Percentiles rank a stretch among this genome's conserved stretches.
These are phyloP conservation scores for Podospora pseudopauciseta DNA, from an alignment of 495 filamentous ascomycete genomes.

Conservation along the genomic window DNA sequence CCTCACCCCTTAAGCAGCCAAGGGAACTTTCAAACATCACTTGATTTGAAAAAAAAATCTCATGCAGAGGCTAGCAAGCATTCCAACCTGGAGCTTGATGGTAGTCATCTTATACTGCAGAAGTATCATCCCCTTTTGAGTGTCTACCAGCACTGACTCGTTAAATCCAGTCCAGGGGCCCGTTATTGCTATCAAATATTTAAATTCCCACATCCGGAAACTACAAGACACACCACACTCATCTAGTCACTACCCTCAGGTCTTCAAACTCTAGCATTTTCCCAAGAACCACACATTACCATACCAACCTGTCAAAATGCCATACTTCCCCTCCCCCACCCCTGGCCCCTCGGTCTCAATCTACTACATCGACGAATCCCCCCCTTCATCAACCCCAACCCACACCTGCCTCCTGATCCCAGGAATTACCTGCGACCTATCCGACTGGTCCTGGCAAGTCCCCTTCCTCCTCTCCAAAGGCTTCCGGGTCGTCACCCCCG, in stretches of 20 bases:
- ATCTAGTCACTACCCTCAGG: too few relatives aligned
- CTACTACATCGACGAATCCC: conserved; percentile 17
- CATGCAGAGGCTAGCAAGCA: background rate
- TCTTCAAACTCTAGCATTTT: too few relatives aligned
- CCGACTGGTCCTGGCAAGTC: conserved; percentile 76
- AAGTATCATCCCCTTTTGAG: too few relatives aligned
- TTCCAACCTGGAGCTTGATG: background rate
- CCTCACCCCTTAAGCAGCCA: background rate
- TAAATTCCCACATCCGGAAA: too few relatives aligned
- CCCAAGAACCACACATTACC: too few relatives aligned
- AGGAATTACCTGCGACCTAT: conserved; percentile 56
- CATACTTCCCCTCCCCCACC: conserved; percentile 10
- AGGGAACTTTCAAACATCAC: background rate
- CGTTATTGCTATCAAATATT: too few relatives aligned
- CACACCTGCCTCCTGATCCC: conserved; percentile 54
- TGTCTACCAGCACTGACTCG: too few relatives aligned
- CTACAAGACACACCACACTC: too few relatives aligned
- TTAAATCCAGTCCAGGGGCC: too few relatives aligned
- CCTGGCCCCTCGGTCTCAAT: conserved; percentile 5
- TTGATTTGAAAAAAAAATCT: background rate
- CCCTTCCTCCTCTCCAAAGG: conserved; percentile 61
- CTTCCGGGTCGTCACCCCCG: conserved; percentile 44
- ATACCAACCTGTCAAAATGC: conserved; percentile 1
- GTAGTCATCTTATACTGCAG: too few relatives aligned
- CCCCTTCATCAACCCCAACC: conserved; percentile 36